A percentile compares a stretch with the other conserved stretches of the same genome.
Conservation (phyloP, 164 flowering plant genomes). For the Protea cynaroides region DNA sequence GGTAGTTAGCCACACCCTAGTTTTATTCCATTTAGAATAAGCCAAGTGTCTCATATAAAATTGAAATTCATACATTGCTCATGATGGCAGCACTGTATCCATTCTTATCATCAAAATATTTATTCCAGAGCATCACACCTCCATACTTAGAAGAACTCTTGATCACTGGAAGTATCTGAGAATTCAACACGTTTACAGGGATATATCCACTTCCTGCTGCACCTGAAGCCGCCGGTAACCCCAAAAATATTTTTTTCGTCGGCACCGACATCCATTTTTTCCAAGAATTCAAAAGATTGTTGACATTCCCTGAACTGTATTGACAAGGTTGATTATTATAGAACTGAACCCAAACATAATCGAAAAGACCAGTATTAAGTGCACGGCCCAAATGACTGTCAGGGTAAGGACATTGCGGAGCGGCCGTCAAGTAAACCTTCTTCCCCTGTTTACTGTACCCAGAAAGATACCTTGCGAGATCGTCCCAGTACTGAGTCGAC, state of each 20-base stretch:
- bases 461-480: constrained; percentile 23
- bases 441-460: constrained; percentile 11
- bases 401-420: constrained; percentile 50
- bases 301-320: constrained; percentile 17
- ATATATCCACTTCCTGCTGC: constrained; percentile 59
- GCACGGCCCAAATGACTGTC: constrained; percentile 26
- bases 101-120: constrained; percentile 31
- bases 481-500: constrained; percentile 20
- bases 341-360: constrained; percentile 50
- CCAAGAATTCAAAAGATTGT: constrained; percentile 28
- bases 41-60: too few species aligned
- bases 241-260: constrained; percentile 28
- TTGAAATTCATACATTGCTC: neutral
- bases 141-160: constrained; percentile 41
- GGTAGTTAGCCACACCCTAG: too few species aligned
- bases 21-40: too few species aligned
- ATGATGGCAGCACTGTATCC: constrained; percentile 23
- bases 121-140: constrained; percentile 59
- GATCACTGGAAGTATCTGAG: constrained; percentile 36
- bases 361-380: constrained; percentile 32
- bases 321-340: constrained; percentile 43
- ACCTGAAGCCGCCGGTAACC: constrained; percentile 38
- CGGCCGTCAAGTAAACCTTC: constrained; percentile 35
- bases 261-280: constrained; percentile 22
- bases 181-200: constrained; percentile 29